Percentiles rank a stretch among this genome's conserved stretches.
phyloP scores from a whole-genome alignment of 495 filamentous ascomycete species.

The Hyphodiscus hymeniophilus region DNA sequence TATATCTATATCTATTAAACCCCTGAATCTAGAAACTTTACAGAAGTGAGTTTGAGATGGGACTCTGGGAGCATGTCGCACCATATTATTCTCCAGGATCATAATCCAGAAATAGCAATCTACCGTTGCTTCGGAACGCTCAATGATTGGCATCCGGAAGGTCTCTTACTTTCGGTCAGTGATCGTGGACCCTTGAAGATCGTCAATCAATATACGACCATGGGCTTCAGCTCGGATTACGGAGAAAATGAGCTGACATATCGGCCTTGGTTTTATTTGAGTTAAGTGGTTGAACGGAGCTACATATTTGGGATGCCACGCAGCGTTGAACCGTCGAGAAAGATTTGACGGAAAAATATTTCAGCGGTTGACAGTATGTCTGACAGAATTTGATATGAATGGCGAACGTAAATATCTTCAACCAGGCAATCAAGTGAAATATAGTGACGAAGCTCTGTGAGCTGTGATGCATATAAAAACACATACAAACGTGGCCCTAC shows the following conservation, averaged over 20 bases:
- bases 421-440: too few relatives aligned
- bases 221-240: background rate
- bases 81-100: too few relatives aligned
- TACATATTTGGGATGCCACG: background rate
- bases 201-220: background rate
- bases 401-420: too few relatives aligned
- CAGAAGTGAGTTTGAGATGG: too few relatives aligned
- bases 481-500: too few relatives aligned
- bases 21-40: too few relatives aligned
- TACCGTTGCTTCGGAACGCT: slow-evolving; percentile 1
- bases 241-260: background rate
- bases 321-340: background rate
- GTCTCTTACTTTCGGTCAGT: background rate
- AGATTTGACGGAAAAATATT: slow-evolving; percentile 1
- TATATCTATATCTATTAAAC: too few relatives aligned
- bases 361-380: too few relatives aligned
- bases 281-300: background rate
- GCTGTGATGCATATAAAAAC: too few relatives aligned
- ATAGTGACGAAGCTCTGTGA: too few relatives aligned
- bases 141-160: slow-evolving; percentile 3
- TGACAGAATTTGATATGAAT: too few relatives aligned
- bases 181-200: background rate
- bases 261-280: background rate
- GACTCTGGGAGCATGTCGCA: too few relatives aligned
- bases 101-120: background rate